Conservation (phyloP, 1,284 basidiomycete genomes). For the Pseudozyma flocculosa region DNA sequence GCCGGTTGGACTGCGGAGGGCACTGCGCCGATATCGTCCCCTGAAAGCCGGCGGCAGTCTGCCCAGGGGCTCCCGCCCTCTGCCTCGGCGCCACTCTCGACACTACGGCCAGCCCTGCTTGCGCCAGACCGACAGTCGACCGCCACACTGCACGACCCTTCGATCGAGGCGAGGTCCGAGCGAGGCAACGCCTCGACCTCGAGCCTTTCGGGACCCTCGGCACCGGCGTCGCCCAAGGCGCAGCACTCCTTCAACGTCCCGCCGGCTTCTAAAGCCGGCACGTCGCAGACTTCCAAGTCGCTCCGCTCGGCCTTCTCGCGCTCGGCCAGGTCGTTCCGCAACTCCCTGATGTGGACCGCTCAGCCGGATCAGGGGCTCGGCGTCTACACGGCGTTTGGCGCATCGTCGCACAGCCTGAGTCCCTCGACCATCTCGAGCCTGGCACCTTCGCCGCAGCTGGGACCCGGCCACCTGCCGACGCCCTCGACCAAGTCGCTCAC, state of each 20-base stretch:
- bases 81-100: too few relatives aligned
- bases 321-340: conserved; percentile 21
- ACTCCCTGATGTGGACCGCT: conserved; percentile 20
- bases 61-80: too few relatives aligned
- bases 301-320: conserved; percentile 28
- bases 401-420: neutral
- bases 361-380: neutral
- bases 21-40: too few relatives aligned
- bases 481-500: neutral
- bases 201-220: neutral
- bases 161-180: too few relatives aligned
- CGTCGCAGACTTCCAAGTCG: conserved; percentile 16
- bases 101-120: too few relatives aligned
- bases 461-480: neutral
- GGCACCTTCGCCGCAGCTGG: neutral
- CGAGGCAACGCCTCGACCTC: neutral
- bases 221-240: neutral
- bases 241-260: neutral
- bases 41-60: too few relatives aligned
- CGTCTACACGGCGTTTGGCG: neutral
- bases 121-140: too few relatives aligned
- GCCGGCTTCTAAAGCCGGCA: neutral
- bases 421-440: neutral
- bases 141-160: too few relatives aligned
- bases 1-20: too few relatives aligned